Conservation (phyloP, 345 rosid genomes). For the Aegle marmelos region DNA sequence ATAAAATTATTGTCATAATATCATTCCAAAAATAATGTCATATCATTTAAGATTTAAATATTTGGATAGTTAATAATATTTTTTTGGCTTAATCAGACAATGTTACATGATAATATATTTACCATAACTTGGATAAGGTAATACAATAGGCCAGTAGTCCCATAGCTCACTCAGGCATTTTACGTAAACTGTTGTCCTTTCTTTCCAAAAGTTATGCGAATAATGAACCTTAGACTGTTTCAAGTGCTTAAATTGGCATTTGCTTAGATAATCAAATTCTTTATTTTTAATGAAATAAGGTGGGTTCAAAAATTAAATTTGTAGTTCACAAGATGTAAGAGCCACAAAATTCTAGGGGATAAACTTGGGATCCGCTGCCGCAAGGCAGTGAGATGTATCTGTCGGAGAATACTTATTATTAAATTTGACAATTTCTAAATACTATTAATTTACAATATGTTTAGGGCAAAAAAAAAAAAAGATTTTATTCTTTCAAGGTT, state of each 20-base stretch:
- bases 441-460: not conserved
- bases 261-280: not conserved
- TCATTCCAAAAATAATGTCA: too few species aligned
- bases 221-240: not conserved
- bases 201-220: not conserved
- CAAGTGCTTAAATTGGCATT: not conserved
- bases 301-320: not conserved
- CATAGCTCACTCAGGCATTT: not conserved
- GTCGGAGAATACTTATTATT: slow-evolving; percentile 17
- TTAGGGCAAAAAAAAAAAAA: not conserved
- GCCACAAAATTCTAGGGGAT: not conserved
- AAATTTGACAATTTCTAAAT: not conserved
- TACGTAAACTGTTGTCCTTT: not conserved
- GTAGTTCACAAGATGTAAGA: slow-evolving; percentile 7
- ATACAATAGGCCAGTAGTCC: too few species aligned
- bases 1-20: too few species aligned
- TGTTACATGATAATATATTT: too few species aligned
- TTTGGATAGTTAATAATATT: too few species aligned
- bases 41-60: too few species aligned
- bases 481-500: slow-evolving; percentile 8
- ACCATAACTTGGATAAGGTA: too few species aligned
- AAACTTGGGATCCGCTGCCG: slow-evolving; percentile 28
- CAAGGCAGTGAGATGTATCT: slow-evolving; percentile 15
- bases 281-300: not conserved
- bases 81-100: too few species aligned